Evolutionary conservation across 768 basidiomycete genomes (phyloP).

Genomic region (Termitomyces sp.): DNA sequence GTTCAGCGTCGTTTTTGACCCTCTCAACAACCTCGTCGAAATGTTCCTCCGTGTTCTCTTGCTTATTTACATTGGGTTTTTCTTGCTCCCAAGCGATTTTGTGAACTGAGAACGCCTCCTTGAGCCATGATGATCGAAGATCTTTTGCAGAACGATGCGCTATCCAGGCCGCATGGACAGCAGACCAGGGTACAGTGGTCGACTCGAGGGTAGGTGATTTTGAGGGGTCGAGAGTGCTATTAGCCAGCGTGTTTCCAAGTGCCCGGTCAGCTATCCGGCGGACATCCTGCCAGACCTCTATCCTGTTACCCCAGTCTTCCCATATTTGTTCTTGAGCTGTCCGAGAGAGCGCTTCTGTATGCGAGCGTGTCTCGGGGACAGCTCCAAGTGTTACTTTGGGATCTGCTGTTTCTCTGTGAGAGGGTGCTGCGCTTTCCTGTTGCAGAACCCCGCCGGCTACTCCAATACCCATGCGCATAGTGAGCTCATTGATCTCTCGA

Average conservation of each 20-base stretch:
- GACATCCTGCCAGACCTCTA: slow-evolving; percentile 68
- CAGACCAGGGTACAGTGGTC: slow-evolving; percentile 62
- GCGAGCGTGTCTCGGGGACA: neutral
- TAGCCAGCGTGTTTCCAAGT: slow-evolving; percentile 58
- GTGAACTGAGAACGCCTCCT: slow-evolving; percentile 33
- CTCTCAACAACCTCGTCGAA: slow-evolving; percentile 73
- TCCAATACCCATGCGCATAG: slow-evolving; percentile 79
- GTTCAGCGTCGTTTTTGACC: slow-evolving; percentile 66
- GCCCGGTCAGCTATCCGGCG: slow-evolving; percentile 73
- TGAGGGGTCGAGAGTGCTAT: slow-evolving; percentile 15
- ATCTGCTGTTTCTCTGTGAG: slow-evolving; percentile 10
- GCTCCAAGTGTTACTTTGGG: neutral
- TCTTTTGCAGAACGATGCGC: slow-evolving; percentile 44
- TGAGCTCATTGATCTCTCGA: slow-evolving; percentile 74
- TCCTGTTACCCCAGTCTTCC: slow-evolving; percentile 63
- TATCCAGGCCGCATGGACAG: slow-evolving; percentile 63
- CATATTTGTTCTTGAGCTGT: slow-evolving; percentile 30
- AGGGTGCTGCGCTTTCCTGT: slow-evolving; percentile 24
- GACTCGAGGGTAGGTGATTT: slow-evolving; percentile 45
- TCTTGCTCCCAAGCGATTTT: slow-evolving; percentile 23
- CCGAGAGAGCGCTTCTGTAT: neutral
- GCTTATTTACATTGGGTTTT: slow-evolving; percentile 28
- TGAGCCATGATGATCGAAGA: slow-evolving; percentile 57
- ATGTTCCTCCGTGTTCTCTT: slow-evolving; percentile 31
- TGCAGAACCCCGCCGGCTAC: slow-evolving; percentile 66